Base-by-base conservation (phyloP, 192 early-diverging fungal genomes). In the Funneliformis geosporum region DNA sequence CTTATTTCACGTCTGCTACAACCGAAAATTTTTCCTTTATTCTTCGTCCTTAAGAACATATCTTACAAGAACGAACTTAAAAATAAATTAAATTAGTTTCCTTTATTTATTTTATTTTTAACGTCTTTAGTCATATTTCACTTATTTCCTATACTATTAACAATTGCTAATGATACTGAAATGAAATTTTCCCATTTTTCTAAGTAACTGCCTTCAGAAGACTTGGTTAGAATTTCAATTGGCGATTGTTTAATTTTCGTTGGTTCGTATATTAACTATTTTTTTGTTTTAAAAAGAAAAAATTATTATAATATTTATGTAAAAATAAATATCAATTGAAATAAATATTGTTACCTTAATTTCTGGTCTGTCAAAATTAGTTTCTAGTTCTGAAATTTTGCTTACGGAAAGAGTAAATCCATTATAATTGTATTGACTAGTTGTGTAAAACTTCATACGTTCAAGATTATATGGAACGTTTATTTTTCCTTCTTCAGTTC, bases 1-100 rank as follows among this genome's bases (percentile, higher is more conserved):
- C 64, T 66, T 66, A 66, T 66, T 66, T 66, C 25, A 66, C 64
- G 18, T 66, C 64, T 66, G 64, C 64, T 55, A 55, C 50, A 55
- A 55, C 5, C 21, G 21, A 28, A 66, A 28, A 28, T 33, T 33
- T 33, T 33, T 33, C 33, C 2, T n/a, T n/a, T n/a, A n/a, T n/a
- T n/a, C n/a, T n/a, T n/a, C n/a, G n/a, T 33, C 33, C 33, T 33
- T 33, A 33, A 33, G 2, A 33, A 33, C 33, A 33, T 33, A 2
- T 33, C 2, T 33, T 33, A 33, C 33, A 33, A 33, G 33, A 33
- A 33, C 0, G 33, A 0, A 33, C 2, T 33, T 33, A 33, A 33
- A 33, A 33, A 33, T 33, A 33, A 33, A 33, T 33, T 33, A 33
- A 33, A 33, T 33, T 33, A 33, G 33, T 2, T 33, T 33, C 33